phyloP scores from a whole-genome alignment of 805 yeast genomes.

The Cyberlindnera galapagoensis region DNA sequence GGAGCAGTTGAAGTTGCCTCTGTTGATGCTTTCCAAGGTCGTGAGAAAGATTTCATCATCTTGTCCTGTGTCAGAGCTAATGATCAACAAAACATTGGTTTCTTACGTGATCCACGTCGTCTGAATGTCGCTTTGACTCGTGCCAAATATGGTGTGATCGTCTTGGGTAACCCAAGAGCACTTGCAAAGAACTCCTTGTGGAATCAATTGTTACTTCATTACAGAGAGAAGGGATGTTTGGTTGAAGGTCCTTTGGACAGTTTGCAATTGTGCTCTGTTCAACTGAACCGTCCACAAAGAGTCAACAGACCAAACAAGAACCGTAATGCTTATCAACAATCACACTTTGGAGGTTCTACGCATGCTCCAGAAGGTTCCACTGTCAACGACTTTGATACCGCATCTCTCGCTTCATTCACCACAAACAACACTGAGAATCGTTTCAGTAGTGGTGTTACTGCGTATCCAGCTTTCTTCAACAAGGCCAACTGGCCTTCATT shows the following conservation, averaged over 20 bases:
- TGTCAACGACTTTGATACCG: slow-evolving; percentile 29
- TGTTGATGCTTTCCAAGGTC: slow-evolving; percentile 93
- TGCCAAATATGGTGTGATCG: slow-evolving; percentile 74
- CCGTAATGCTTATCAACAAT: slow-evolving; percentile 5
- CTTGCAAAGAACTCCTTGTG: slow-evolving; percentile 66
- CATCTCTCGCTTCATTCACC: slow-evolving; percentile 32
- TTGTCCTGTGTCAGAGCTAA: slow-evolving; percentile 81
- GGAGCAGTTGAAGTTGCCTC: slow-evolving; percentile 79
- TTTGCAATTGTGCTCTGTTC: slow-evolving; percentile 65
- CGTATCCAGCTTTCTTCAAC: slow-evolving; percentile 17
- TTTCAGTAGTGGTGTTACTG: slow-evolving; percentile 6
- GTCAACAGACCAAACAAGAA: slow-evolving; percentile 10
- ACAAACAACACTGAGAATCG: slow-evolving; percentile 18
- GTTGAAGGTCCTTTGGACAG: slow-evolving; percentile 87
- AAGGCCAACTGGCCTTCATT: slow-evolving; percentile 22
- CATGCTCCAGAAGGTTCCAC: slow-evolving; percentile 13
- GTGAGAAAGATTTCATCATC: slow-evolving; percentile 78
- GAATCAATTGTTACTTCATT: slow-evolving; percentile 72
- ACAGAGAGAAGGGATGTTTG: slow-evolving; percentile 76
- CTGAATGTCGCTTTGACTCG: slow-evolving; percentile 85
- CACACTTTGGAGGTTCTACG: slow-evolving; percentile 7
- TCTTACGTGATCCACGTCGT: slow-evolving; percentile 79
- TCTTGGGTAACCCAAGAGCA: slow-evolving; percentile 81
- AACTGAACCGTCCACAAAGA: slow-evolving; percentile 30
- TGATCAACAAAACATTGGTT: slow-evolving; percentile 68